phyloP scores from a whole-genome alignment of 306 rosid genomes.

The Fragaria ananassa region DNA sequence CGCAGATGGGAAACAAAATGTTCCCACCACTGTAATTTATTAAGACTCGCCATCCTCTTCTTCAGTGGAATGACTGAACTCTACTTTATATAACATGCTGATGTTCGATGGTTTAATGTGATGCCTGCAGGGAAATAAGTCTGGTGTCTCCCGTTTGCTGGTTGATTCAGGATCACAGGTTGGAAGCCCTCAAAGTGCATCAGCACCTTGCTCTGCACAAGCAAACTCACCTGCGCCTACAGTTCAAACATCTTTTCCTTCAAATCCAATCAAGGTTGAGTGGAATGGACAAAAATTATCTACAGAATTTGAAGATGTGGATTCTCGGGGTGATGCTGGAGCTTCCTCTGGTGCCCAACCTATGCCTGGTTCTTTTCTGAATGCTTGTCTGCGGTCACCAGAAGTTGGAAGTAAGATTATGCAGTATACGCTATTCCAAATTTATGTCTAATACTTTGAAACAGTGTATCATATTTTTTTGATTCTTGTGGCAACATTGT shows the following conservation, averaged over 20 bases:
- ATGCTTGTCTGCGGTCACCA: constrained; percentile 31
- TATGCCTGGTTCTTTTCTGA: constrained; percentile 30
- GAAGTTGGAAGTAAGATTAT: constrained; percentile 41
- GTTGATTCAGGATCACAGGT: constrained; percentile 40
- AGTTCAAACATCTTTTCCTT: constrained; percentile 39
- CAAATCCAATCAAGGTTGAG: constrained; percentile 36
- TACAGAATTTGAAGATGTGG: constrained; percentile 43
- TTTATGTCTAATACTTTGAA: background rate
- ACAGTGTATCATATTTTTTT: background rate
- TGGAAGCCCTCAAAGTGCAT: constrained; percentile 41
- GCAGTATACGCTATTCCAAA: constrained; percentile 12
- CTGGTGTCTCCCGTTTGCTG: constrained; percentile 43
- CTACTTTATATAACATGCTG: constrained; percentile 18
- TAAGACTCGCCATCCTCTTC: background rate
- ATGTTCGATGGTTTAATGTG: constrained; percentile 11
- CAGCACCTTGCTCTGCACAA: constrained; percentile 37
- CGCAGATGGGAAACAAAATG: background rate
- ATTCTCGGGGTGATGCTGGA: constrained; percentile 35
- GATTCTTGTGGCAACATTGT: background rate
- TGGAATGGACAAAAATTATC: constrained; percentile 31
- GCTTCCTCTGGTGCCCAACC: constrained; percentile 33
- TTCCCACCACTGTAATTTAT: background rate
- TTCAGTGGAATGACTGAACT: constrained; percentile 9
- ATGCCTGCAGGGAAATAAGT: constrained; percentile 54
- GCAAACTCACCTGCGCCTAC: constrained; percentile 33